These are phyloP conservation scores for Solanum chilense DNA, from an alignment of 257 asterid genomes.

Conservation along the genomic window DNA sequence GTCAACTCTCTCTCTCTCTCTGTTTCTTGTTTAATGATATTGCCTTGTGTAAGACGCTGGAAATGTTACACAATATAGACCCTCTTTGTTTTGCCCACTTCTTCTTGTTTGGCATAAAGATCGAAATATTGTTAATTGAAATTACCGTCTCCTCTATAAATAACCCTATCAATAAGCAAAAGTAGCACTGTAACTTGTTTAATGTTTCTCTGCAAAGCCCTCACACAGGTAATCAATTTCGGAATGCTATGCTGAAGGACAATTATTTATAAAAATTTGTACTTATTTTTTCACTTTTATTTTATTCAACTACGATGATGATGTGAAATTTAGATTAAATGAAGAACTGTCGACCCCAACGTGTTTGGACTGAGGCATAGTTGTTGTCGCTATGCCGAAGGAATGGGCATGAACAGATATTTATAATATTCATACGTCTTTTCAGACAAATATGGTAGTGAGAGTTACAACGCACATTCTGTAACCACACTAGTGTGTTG, in stretches of 20 bases:
- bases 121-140: neutral
- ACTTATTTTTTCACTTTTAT: neutral
- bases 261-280: neutral
- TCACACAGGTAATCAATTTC: neutral
- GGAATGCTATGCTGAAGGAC: neutral
- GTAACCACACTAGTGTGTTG: neutral
- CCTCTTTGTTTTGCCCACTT: neutral
- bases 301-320: neutral
- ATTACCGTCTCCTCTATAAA: neutral
- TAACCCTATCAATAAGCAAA: neutral
- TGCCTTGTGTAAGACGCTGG: neutral
- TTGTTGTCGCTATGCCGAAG: neutral
- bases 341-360: neutral
- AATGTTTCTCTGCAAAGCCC: neutral
- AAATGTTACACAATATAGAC: neutral
- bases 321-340: neutral
- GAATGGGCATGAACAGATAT: neutral
- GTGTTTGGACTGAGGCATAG: neutral
- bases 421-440: neutral
- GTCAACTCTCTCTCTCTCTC: slow-evolving; percentile 16
- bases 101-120: neutral
- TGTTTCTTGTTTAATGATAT: neutral
- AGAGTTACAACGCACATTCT: neutral
- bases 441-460: neutral
- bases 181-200: neutral